These are phyloP conservation scores for Pseudogymnoascus sp. DNA, from an alignment of 2,329 filamentous ascomycete species.

Conservation along the genomic window DNA sequence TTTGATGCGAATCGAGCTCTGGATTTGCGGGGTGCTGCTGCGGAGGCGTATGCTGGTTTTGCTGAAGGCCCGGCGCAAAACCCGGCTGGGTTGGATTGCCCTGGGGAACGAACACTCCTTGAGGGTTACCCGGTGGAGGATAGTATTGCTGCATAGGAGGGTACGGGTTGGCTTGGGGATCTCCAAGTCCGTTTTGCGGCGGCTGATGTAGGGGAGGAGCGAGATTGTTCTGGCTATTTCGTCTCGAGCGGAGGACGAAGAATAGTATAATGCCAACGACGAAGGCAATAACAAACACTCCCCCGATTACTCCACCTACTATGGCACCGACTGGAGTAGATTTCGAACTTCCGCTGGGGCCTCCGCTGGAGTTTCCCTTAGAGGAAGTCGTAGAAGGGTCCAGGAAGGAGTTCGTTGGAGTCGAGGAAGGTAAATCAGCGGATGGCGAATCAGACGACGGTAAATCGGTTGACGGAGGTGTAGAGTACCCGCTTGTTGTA, in stretches of 20 bases:
- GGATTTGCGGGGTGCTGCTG: neutral
- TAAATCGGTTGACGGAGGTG: neutral
- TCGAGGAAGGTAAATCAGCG: neutral
- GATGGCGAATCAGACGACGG: neutral
- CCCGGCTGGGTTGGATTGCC: neutral
- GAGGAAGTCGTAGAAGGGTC: neutral
- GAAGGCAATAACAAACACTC: neutral
- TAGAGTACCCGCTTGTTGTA: neutral
- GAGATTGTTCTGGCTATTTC: neutral
- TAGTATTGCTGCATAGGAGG: neutral
- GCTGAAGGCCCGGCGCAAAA: neutral
- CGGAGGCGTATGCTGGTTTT: neutral
- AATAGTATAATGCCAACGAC: neutral
- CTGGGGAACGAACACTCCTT: neutral
- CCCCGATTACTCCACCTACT: neutral
- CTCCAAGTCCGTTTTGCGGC: neutral
- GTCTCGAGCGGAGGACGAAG: neutral
- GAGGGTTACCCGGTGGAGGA: neutral
- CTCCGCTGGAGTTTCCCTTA: neutral
- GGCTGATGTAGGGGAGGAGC: neutral
- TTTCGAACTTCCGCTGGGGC: neutral
- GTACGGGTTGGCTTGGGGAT: neutral
- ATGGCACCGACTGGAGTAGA: neutral
- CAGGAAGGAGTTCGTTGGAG: neutral
- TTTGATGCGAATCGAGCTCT: neutral